A percentile compares a stretch with the other conserved stretches of the same genome.
Conservation (phyloP, 345 rosid species). For the Brassica carinata region DNA sequence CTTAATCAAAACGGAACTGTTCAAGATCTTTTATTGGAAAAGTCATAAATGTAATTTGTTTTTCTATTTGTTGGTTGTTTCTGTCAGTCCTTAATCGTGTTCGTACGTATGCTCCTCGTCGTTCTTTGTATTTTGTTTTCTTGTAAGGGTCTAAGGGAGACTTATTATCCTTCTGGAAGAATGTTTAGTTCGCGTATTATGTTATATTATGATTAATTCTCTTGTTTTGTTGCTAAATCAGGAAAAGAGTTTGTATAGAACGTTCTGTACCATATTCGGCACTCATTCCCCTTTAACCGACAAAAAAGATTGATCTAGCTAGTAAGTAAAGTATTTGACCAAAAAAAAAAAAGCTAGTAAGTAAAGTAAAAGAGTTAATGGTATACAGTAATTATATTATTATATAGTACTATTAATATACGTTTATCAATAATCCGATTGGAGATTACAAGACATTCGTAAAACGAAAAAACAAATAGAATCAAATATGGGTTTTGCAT, state of each 20-base stretch:
- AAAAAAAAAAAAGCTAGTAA: not conserved
- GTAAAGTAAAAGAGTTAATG: not conserved
- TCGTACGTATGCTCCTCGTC: not conserved
- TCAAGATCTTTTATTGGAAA: not conserved
- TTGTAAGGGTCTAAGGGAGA: conserved; percentile 8
- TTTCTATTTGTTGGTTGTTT: not conserved
- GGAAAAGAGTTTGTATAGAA: not conserved
- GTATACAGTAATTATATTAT: not conserved
- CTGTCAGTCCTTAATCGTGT: not conserved
- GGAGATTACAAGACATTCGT: not conserved
- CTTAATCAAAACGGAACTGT: conserved; percentile 13
- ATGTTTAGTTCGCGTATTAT: not conserved
- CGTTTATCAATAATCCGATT: not conserved
- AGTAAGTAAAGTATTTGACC: not conserved
- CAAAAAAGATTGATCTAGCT: not conserved
- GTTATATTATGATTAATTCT: not conserved
- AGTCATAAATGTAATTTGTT: conserved; percentile 1
- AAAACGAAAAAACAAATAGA: not conserved
- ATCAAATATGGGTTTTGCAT: not conserved
- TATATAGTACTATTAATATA: not conserved
- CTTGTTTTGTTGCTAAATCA: not conserved
- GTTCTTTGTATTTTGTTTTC: not conserved
- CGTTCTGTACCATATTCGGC: not conserved
- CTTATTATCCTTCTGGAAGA: not conserved
- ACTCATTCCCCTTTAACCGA: not conserved